Conservation (phyloP, 1,284 basidiomycete species). For the Retiboletus flavoniger region DNA sequence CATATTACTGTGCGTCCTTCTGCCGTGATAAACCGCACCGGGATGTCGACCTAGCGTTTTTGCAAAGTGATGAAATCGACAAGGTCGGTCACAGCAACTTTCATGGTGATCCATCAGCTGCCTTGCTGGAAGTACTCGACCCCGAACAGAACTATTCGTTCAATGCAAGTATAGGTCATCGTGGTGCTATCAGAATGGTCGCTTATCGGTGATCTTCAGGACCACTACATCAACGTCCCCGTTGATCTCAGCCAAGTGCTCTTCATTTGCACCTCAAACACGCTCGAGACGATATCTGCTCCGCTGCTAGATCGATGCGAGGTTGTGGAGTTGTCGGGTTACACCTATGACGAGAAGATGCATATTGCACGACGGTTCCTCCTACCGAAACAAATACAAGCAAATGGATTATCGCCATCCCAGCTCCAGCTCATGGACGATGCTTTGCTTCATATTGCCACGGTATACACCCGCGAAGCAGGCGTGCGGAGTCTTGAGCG, state of each 20-base stretch:
- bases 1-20: constrained; percentile 63
- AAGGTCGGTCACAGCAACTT: constrained; percentile 85
- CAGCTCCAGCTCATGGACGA: constrained; percentile 64
- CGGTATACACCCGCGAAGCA: constrained; percentile 82
- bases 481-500: constrained; percentile 92
- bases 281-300: constrained; percentile 83
- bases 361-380: constrained; percentile 85
- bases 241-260: constrained; percentile 85
- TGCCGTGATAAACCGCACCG: constrained; percentile 3
- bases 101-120: constrained; percentile 87
- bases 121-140: constrained; percentile 86
- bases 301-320: constrained; percentile 80
- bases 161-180: constrained; percentile 48
- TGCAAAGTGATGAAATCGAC: constrained; percentile 76
- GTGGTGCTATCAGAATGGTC: background rate
- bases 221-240: constrained; percentile 90
- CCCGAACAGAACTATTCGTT: constrained; percentile 91
- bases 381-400: constrained; percentile 78
- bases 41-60: constrained; percentile 26
- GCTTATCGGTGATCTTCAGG: constrained; percentile 43
- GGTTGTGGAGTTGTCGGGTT: constrained; percentile 70
- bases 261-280: constrained; percentile 88
- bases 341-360: constrained; percentile 89
- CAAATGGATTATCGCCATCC: constrained; percentile 61
- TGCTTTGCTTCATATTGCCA: constrained; percentile 70